Evolutionary conservation across 2,329 filamentous ascomycete genomes (phyloP).

Genomic region (Botrytis aclada): DNA sequence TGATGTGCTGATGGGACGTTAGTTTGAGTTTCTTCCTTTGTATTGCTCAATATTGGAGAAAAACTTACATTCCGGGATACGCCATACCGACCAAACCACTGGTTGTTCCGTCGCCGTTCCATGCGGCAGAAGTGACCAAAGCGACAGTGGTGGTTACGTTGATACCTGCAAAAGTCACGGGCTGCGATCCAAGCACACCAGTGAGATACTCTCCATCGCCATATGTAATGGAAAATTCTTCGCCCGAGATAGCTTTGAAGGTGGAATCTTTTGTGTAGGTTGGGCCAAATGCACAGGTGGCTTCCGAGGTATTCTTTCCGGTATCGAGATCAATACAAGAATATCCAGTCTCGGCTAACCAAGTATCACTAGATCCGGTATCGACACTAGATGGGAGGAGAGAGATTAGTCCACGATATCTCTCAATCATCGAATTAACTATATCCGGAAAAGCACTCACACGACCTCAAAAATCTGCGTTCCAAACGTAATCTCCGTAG

Average conservation of each 20-base stretch:
- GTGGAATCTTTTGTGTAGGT: constrained; percentile 31
- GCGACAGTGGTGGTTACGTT: constrained; percentile 47
- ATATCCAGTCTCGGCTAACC: constrained; percentile 41
- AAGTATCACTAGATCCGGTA: constrained; percentile 48
- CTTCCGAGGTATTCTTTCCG: constrained; percentile 4
- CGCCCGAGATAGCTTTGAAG: constrained; percentile 40
- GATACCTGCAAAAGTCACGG: constrained; percentile 46
- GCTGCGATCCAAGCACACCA: constrained; percentile 42
- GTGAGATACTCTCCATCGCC: constrained; percentile 43
- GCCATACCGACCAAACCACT: constrained; percentile 51
- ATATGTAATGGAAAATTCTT: constrained; percentile 45
- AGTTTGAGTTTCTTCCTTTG: background rate
- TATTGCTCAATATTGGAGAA: background rate
- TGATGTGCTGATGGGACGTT: constrained; percentile 31
- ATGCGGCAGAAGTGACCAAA: constrained; percentile 44
- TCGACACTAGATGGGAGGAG: constrained; percentile 40
- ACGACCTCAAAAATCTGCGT: constrained; percentile 36
- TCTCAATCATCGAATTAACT: too few relatives aligned
- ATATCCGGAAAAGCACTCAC: background rate
- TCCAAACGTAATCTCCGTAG: constrained; percentile 34
- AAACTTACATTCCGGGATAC: constrained; percentile 43
- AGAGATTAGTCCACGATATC: background rate
- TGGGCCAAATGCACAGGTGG: constrained; percentile 22
- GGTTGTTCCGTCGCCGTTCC: constrained; percentile 44
- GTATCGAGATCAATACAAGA: constrained; percentile 38